These are phyloP conservation scores for Herpotrichia juniperi DNA, from an alignment of 2,329 filamentous ascomycete genomes.

Conservation along the genomic window DNA sequence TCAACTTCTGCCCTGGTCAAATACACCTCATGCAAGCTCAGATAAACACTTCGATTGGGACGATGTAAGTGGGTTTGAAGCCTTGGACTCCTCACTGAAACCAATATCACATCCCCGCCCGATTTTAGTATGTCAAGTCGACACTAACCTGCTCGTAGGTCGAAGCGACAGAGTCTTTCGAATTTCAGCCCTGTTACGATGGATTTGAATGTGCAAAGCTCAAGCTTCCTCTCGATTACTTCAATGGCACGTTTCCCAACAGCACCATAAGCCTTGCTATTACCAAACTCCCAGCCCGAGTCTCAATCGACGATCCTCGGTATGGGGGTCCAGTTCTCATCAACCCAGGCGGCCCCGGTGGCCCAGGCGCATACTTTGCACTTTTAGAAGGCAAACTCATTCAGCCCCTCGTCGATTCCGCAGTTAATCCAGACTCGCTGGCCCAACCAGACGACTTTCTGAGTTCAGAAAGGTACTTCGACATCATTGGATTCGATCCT, in stretches of 20 bases:
- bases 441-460: slow-evolving; percentile 8
- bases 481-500: slow-evolving; percentile 54
- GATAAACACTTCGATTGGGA: slow-evolving; percentile 15
- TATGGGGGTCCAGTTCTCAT: slow-evolving; percentile 51
- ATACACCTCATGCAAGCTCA: not conserved
- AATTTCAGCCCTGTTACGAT: slow-evolving; percentile 39
- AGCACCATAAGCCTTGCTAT: slow-evolving; percentile 39
- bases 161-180: slow-evolving; percentile 26
- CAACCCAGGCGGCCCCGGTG: slow-evolving; percentile 54
- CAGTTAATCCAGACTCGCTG: slow-evolving; percentile 10
- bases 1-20: not conserved
- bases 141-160: slow-evolving; percentile 22
- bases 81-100: not conserved
- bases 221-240: slow-evolving; percentile 44
- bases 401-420: slow-evolving; percentile 37
- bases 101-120: not conserved
- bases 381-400: slow-evolving; percentile 26
- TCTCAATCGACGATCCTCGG: slow-evolving; percentile 39
- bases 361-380: slow-evolving; percentile 44
- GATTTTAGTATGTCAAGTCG: not conserved
- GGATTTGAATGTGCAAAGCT: slow-evolving; percentile 43
- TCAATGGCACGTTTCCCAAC: slow-evolving; percentile 40
- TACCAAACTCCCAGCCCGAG: slow-evolving; percentile 38
- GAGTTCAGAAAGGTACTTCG: slow-evolving; percentile 44
- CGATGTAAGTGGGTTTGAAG: slow-evolving; percentile 20